phyloP scores from a whole-genome alignment of 345 rosid genomes.

The Heritiera littoralis region DNA sequence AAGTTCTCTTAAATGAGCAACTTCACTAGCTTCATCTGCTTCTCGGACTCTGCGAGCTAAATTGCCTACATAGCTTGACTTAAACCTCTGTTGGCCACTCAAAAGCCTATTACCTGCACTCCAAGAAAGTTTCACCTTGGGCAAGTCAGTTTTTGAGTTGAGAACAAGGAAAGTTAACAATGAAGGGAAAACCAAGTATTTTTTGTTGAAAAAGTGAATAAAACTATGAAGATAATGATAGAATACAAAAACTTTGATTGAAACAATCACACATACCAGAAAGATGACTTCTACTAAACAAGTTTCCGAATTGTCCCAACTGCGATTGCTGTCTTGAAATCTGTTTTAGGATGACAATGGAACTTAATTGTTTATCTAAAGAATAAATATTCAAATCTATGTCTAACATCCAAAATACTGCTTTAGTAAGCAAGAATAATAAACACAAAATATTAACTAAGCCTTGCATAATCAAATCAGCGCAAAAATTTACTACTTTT shows the following conservation, averaged over 20 bases:
- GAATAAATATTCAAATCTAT: neutral
- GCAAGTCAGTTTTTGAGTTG: neutral
- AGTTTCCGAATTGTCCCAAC: slow-evolving; percentile 41
- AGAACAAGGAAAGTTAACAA: neutral
- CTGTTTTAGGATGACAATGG: slow-evolving; percentile 32
- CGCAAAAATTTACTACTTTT: neutral
- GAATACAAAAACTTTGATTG: too few species aligned
- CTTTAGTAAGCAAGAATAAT: slow-evolving; percentile 1
- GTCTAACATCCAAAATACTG: neutral
- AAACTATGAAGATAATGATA: neutral
- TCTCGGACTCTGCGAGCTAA: slow-evolving; percentile 82
- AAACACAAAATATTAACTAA: slow-evolving; percentile 1
- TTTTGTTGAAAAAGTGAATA: neutral
- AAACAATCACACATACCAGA: slow-evolving; percentile 8
- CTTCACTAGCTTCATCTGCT: slow-evolving; percentile 63
- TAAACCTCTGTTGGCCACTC: slow-evolving; percentile 47
- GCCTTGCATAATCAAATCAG: neutral
- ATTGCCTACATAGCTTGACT: slow-evolving; percentile 71
- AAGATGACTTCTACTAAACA: slow-evolving; percentile 43
- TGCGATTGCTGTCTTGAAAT: slow-evolving; percentile 56
- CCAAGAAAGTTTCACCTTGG: slow-evolving; percentile 6
- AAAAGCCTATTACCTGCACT: slow-evolving; percentile 37
- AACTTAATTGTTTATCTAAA: neutral
- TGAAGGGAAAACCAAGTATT: too few species aligned
- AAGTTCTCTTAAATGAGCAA: slow-evolving; percentile 73